A percentile compares a stretch with the other conserved stretches of the same genome.
Evolutionary conservation across 129 eudicot species (phyloP).

Genomic region (Lactuca sativa): DNA sequence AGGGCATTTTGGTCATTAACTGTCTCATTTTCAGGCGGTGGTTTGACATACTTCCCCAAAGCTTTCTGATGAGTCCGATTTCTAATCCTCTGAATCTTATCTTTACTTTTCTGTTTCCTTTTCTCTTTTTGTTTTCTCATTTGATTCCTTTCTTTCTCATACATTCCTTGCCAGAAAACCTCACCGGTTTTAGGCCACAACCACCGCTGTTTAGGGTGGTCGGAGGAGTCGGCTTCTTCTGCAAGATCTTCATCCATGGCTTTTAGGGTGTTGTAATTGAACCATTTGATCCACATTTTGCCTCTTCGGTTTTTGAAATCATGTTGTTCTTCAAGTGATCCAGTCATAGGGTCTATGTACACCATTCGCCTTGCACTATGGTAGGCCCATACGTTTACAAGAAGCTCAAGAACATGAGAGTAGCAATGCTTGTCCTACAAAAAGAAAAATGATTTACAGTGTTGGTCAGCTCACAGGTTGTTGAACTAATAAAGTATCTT

Average conservation of each 20-base stretch:
- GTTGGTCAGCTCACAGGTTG: not conserved
- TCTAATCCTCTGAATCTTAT: conserved; percentile 63
- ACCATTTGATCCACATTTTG: conserved; percentile 94
- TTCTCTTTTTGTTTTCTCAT: conserved; percentile 59
- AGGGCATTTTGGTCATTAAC: conserved; percentile 32
- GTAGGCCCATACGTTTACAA: conserved; percentile 93
- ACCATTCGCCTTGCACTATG: conserved; percentile 86
- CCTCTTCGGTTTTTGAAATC: conserved; percentile 69
- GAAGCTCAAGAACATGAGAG: conserved; percentile 89
- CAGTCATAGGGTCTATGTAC: conserved; percentile 65
- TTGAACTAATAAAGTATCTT: not conserved
- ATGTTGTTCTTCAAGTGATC: conserved; percentile 82
- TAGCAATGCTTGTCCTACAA: conserved; percentile 93
- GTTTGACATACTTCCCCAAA: conserved; percentile 80
- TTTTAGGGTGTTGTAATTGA: conserved; percentile 66
- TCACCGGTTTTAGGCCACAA: conserved; percentile 95
- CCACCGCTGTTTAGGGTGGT: conserved; percentile 58
- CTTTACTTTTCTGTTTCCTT: conserved; percentile 66
- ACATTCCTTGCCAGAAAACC: conserved; percentile 84
- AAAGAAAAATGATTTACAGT: not conserved
- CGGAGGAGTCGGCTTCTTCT: conserved; percentile 76
- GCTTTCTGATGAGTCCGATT: conserved; percentile 62
- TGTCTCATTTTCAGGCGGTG: conserved; percentile 43
- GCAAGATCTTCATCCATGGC: conserved; percentile 96
- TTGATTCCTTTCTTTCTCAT: conserved; percentile 71